Percentiles rank a stretch among this genome's conserved stretches.
phyloP scores from a whole-genome alignment of 805 yeast genomes.

The Lipomyces japonicus region DNA sequence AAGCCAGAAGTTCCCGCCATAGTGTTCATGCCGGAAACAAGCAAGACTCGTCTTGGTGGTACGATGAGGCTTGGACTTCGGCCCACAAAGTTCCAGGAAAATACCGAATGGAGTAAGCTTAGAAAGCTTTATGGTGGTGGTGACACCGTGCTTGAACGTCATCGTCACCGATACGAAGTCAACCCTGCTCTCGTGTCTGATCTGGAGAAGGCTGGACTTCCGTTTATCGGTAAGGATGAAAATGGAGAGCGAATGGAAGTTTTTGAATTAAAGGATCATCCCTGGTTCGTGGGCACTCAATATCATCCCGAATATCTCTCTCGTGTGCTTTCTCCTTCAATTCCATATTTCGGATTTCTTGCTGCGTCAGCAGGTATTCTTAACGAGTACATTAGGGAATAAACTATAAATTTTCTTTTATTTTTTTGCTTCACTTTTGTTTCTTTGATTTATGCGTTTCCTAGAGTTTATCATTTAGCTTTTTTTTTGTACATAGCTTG shows the following conservation, averaged over 20 bases:
- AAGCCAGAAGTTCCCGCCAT: constrained; percentile 69
- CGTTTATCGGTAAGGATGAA: constrained; percentile 92
- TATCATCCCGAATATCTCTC: constrained; percentile 98
- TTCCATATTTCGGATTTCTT: constrained; percentile 92
- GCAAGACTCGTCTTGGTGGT: constrained; percentile 93
- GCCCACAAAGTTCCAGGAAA: constrained; percentile 73
- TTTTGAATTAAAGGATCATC: constrained; percentile 79
- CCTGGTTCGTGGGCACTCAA: constrained; percentile 91
- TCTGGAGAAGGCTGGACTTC: constrained; percentile 75
- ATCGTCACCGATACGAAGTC: constrained; percentile 97
- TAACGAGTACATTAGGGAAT: too few species aligned
- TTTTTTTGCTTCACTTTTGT: too few species aligned
- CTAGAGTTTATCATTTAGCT: too few species aligned
- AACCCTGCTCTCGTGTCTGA: constrained; percentile 73
- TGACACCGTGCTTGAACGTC: constrained; percentile 78
- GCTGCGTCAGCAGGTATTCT: constrained; percentile 89
- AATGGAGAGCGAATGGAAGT: constrained; percentile 89
- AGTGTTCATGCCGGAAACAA: constrained; percentile 98
- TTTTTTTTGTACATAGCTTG: too few species aligned
- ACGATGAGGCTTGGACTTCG: constrained; percentile 98
- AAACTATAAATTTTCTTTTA: not conserved
- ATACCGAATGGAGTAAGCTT: constrained; percentile 63
- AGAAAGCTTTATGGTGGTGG: constrained; percentile 68
- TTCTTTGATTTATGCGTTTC: too few species aligned
- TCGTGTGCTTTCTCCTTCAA: constrained; percentile 92